A percentile compares a stretch with the other conserved stretches of the same genome.
Conservation (phyloP, 345 rosid genomes). For the Acer negundo region DNA sequence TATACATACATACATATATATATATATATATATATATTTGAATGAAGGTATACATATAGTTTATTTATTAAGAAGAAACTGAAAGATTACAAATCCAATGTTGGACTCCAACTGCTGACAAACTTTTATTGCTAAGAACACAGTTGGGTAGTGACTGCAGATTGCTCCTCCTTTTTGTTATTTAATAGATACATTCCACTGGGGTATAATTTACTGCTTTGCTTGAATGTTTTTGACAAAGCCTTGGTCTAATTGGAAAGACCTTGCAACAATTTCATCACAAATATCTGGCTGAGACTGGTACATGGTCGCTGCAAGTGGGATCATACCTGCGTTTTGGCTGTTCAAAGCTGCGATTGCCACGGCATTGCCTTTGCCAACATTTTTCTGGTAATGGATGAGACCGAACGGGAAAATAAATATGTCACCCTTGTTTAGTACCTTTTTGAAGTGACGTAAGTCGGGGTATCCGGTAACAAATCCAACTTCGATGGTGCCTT, state of each 20-base stretch:
- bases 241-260: not conserved
- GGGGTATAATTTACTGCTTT: not conserved
- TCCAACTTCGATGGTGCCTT: conserved; percentile 13
- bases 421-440: not conserved
- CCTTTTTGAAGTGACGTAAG: not conserved
- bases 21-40: too few species aligned
- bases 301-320: not conserved
- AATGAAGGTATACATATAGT: too few species aligned
- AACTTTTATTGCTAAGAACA: too few species aligned
- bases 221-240: not conserved
- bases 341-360: conserved; percentile 7
- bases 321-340: conserved; percentile 10
- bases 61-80: too few species aligned
- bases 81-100: too few species aligned
- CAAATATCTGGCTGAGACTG: not conserved
- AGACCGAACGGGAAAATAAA: conserved; percentile 13
- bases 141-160: too few species aligned
- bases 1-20: too few species aligned
- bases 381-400: conserved; percentile 12
- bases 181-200: too few species aligned
- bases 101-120: too few species aligned
- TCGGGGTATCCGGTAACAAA: not conserved
- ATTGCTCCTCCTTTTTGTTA: too few species aligned
- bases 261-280: not conserved
- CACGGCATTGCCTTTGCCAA: not conserved